phyloP scores from a whole-genome alignment of 2,329 filamentous ascomycete species.

The Cladosporium sp. region DNA sequence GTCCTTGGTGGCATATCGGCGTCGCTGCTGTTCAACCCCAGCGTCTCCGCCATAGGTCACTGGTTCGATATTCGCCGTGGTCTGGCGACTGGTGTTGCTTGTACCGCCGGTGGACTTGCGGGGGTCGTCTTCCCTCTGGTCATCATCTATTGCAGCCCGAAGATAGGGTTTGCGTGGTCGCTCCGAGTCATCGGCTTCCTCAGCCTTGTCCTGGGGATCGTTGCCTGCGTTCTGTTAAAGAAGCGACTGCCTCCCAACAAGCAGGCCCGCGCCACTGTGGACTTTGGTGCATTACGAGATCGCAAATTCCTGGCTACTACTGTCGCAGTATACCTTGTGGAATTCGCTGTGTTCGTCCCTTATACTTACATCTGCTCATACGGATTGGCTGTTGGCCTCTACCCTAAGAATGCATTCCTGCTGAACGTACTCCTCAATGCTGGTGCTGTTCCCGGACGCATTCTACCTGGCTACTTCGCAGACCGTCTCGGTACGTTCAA shows the following conservation, averaged over 20 bases:
- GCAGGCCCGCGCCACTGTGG: conserved; percentile 26
- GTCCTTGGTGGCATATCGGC: conserved; percentile 67
- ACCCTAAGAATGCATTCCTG: conserved; percentile 56
- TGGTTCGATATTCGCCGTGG: conserved; percentile 75
- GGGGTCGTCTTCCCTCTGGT: conserved; percentile 45
- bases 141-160: conserved; percentile 37
- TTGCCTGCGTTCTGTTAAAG: conserved; percentile 24
- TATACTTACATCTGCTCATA: conserved; percentile 76
- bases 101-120: conserved; percentile 56
- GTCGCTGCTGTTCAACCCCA: conserved; percentile 77
- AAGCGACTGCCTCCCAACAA: neutral
- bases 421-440: conserved; percentile 74
- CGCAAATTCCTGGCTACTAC: conserved; percentile 37
- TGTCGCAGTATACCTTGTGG: conserved; percentile 41
- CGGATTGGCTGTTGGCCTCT: conserved; percentile 56
- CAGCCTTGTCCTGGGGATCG: conserved; percentile 35
- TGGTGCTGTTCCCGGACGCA: conserved; percentile 70
- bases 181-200: conserved; percentile 43
- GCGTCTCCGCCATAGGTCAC: conserved; percentile 72
- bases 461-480: conserved; percentile 68
- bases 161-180: conserved; percentile 43
- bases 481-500: conserved; percentile 81
- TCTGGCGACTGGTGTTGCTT: conserved; percentile 73
- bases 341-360: conserved; percentile 55
- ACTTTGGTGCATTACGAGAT: conserved; percentile 39